Base-by-base conservation (phyloP, 768 basidiomycete species). In the Trametes gibbosa region DNA sequence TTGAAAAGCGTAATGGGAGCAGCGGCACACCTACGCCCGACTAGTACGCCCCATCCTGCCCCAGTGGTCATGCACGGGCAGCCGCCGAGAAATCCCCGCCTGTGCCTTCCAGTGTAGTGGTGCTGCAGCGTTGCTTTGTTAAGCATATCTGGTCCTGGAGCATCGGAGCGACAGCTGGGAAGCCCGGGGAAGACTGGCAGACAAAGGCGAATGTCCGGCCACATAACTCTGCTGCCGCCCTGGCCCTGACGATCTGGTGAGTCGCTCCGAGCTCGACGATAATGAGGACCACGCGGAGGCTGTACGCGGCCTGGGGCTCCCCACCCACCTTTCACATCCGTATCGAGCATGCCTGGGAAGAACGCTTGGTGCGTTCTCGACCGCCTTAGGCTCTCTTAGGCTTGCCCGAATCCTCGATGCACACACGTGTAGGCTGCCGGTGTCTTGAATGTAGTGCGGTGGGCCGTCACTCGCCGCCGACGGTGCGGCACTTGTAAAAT, bases 321-420 rank as follows among this genome's bases (percentile, higher is more conserved):
- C n/a, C n/a, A n/a, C n/a, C n/a, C n/a, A n/a, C 55, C 25, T 29
- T 56, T 56, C 55, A 56, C 55, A 49, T 55, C 54, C 37, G 12
- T 16, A 5, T 24, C 13, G 13, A 24, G 43, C 43, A 9, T 7
- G 8, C 34, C 21, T 12, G n/a, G 21, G 1, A 8, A 14, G 46
- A 13, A 23, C 25, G 53, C 42, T 12, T 19, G 51, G 40, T 41
- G n/a, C n/a, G n/a, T n/a, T n/a, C n/a, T n/a, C n/a, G n/a, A n/a
- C n/a, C n/a, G n/a, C n/a, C n/a, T n/a, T n/a, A n/a, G n/a, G n/a
- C n/a, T n/a, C n/a, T n/a, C n/a, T n/a, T n/a, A n/a, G n/a, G n/a
- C n/a, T n/a, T n/a, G n/a, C n/a, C n/a, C n/a, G n/a, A n/a, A n/a
- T n/a, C n/a, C n/a, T n/a, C n/a, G n/a, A n/a, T 32, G 29, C 29